Base-by-base conservation (phyloP, 495 filamentous ascomycete genomes). In the Bacidia gigantensis region DNA sequence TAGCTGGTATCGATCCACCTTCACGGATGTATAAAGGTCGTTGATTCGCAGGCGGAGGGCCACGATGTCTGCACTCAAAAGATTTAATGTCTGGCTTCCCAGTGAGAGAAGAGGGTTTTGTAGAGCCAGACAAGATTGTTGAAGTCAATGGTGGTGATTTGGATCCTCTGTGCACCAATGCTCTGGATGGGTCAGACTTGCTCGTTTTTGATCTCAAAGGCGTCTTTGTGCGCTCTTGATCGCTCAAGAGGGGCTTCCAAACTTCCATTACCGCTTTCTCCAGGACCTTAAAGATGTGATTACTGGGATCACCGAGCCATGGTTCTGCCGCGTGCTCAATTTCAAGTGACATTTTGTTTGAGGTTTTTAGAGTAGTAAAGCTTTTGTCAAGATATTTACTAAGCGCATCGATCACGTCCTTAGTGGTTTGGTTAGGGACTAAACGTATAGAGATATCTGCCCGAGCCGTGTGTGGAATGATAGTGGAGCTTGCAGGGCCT, bases 291-390 rank as follows among this genome's bases (percentile, higher is more conserved):
- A 95, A 98, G 57, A 95, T 87, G 58, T 89, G 78, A 55, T 93
- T 97, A 26, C 83, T 79, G 12, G 85, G 88, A 52, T 95, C 88
- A 1, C 92, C 92, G 0, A 98, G 78, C 92, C 92, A 98, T 14
- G 92, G 86, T 61, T 98, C 92, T 1, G 92, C 90, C 64, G 87
- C 83, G 56, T 94, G 88, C 43, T 92, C 87, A 56, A 97, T 88
- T 24, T 79, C 77, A 22, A 98, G 79, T 1, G 78, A 83, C 40
- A 97, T 76, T 24, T 77, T 76, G 56, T 98, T 97, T 47, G 84
- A 79, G 3, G 84, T 85, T 29, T 79, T 80, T 0, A 96, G 75
- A 2, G 73, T 63, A 1, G 67, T 73, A 59, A 93, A 98, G 52
- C 87, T 78, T n/a, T 76, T 65, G 32, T 77, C 66, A 1, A 95